Conservation (phyloP, 2,329 filamentous ascomycete genomes). For the Coleophoma eucalyptorum region DNA sequence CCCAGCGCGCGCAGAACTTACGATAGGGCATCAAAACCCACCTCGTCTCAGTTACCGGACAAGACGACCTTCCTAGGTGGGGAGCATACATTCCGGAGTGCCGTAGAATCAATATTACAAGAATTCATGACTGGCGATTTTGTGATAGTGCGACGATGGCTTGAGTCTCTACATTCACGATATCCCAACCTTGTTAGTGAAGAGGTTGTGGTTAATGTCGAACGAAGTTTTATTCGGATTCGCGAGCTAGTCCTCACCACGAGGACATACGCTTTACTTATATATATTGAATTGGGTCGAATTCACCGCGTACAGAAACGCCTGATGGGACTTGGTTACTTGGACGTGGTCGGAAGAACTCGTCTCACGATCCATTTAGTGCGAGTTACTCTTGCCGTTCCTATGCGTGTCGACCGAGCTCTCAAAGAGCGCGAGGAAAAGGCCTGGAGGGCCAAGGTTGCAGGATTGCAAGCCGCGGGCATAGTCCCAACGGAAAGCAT, state of each 20-base stretch:
- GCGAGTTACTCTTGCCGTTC: conserved; percentile 33
- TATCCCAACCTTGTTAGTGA: conserved; percentile 33
- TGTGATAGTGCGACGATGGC: conserved; percentile 28
- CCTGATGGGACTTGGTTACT: conserved; percentile 31
- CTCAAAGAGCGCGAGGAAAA: conserved; percentile 31
- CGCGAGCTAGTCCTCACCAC: conserved; percentile 33
- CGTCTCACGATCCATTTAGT: conserved; percentile 33
- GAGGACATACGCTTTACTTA: conserved; percentile 31
- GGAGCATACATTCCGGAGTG: conserved; percentile 32
- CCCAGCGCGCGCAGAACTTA: conserved; percentile 32
- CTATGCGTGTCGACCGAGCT: conserved; percentile 34
- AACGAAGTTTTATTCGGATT: conserved; percentile 30
- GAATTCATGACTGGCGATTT: conserved; percentile 37
- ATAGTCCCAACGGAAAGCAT: conserved; percentile 22
- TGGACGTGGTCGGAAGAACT: conserved; percentile 32
- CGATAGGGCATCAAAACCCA: conserved; percentile 28
- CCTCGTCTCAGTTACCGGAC: conserved; percentile 21
- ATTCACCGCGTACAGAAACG: conserved; percentile 33
- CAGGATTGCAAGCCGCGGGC: conserved; percentile 29
- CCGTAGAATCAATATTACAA: conserved; percentile 32
- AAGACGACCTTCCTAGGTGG: conserved; percentile 31
- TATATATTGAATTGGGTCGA: conserved; percentile 33
- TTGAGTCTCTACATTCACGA: conserved; percentile 28
- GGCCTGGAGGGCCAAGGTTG: conserved; percentile 31
- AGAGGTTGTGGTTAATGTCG: conserved; percentile 31